Evolutionary conservation across 83 land plant species (phyloP), one percentile per base, ranked within the genome.

Genomic region (Larix sibirica): DNA sequence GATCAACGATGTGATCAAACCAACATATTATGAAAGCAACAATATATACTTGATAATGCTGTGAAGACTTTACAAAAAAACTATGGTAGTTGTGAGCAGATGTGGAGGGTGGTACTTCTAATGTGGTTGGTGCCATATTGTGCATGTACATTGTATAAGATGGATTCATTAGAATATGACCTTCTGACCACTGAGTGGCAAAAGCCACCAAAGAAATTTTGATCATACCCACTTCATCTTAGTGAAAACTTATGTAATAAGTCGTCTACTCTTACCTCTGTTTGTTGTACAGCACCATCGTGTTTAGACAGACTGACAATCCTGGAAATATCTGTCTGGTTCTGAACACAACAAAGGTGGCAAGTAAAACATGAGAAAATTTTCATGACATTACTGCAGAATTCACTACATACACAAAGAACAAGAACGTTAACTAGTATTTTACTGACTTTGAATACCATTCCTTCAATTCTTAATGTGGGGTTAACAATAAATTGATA

Each of bases 241-340:
- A 10, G 40, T 69, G n/a, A 69, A 69, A 40, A 36, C 44, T 36
- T n/a, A 18, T 73, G 77, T n/a, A 73, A 70, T 70, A 33, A 36
- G 18, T n/a, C 36, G 73, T n/a, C 44, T 44, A 70, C 40, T 40
- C 77, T 20, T 73, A 73, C 77, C 77, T 42, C 77, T 73, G 77
- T 10, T 73, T 73, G 24, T 20, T 20, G 77, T 20, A 24, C n/a
- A 42, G 77, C 9, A 36, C 10, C 50, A 44, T 21, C 56, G 12
- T 73, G 10, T 38, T 73, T 50, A 42, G 23, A 23, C 47, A 73
- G 13, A 42, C 26, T 73, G 38, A 10, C 24, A 42, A n/a, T 12
- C 56, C 54, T 42, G 77, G 56, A 42, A 40, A 40, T 23, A 42
- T 8, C 26, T 73, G 77, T 73, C 24, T 73, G 77, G 44, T 73